Evolutionary conservation across 2,329 filamentous ascomycete genomes (phyloP).

Genomic region (Alternaria atra): DNA sequence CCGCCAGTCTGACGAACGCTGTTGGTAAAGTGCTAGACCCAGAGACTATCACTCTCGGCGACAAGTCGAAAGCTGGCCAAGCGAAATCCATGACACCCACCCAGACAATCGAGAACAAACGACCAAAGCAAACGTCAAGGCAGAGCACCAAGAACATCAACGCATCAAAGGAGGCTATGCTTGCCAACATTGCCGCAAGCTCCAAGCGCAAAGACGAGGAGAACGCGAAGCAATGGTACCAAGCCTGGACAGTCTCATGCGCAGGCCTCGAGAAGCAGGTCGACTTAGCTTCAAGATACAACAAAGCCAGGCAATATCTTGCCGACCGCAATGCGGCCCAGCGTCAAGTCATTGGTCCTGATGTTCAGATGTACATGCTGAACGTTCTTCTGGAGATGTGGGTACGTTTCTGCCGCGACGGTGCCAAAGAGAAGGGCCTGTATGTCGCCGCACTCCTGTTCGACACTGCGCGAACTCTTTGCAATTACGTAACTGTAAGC

Average conservation of each 20-base stretch:
- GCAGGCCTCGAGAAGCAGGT: conserved; percentile 59
- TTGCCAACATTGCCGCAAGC: conserved; percentile 54
- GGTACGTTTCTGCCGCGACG: conserved; percentile 48
- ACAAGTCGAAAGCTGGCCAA: conserved; percentile 22
- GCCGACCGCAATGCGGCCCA: conserved; percentile 52
- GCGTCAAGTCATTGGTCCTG: conserved; percentile 53
- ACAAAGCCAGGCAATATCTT: conserved; percentile 61
- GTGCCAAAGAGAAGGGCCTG: conserved; percentile 39
- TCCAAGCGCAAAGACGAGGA: conserved; percentile 56
- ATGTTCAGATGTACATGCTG: conserved; percentile 61
- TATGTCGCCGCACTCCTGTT: conserved; percentile 47
- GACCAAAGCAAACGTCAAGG: conserved; percentile 32
- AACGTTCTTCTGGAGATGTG: conserved; percentile 61
- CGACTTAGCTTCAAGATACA: conserved; percentile 57
- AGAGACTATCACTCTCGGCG: conserved; percentile 42
- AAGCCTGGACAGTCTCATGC: conserved; percentile 58
- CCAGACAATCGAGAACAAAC: conserved; percentile 26
- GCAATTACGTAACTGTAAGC: conserved; percentile 37
- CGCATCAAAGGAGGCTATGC: conserved; percentile 54
- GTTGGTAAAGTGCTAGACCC: conserved; percentile 26
- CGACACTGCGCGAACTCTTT: conserved; percentile 40
- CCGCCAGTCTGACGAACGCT: conserved; percentile 27
- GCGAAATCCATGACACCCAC: conserved; percentile 16
- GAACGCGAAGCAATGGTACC: conserved; percentile 51
- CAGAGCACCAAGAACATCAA: conserved; percentile 45